A percentile compares a stretch with the other conserved stretches of the same genome.
Conservation (phyloP, 805 yeast genomes). For the Komagataella pastoris region DNA sequence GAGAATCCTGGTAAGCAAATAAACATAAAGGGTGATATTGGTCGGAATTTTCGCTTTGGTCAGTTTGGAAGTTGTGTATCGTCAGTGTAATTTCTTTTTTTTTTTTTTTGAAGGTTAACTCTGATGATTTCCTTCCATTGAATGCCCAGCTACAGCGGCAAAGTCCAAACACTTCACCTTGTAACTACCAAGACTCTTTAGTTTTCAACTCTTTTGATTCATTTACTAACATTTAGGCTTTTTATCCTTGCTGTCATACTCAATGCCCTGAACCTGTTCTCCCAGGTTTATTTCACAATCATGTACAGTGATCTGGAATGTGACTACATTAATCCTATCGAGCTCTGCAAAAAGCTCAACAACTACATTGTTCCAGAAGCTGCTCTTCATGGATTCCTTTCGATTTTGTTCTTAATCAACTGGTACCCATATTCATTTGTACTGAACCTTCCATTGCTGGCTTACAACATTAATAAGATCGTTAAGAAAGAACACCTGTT, state of each 20-base stretch:
- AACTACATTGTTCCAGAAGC: constrained; percentile 87
- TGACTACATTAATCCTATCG: constrained; percentile 96
- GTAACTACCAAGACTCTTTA: no score
- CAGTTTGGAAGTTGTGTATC: not conserved
- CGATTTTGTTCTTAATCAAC: constrained; percentile 60
- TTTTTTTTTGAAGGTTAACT: not conserved
- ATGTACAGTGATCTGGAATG: constrained; percentile 91
- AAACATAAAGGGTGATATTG: not conserved
- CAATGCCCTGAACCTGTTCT: constrained; percentile 78
- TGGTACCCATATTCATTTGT: constrained; percentile 90
- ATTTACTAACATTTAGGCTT: constrained; percentile 21
- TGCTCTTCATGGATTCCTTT: constrained; percentile 58
- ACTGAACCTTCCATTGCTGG: constrained; percentile 71
- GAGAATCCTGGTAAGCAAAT: not conserved
- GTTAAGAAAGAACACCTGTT: constrained; percentile 69
- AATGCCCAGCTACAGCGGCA: not conserved
- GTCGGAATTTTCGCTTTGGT: not conserved
- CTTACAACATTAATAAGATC: constrained; percentile 73
- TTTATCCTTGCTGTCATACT: constrained; percentile 69
- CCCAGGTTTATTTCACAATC: constrained; percentile 91
- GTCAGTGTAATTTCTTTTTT: not conserved
- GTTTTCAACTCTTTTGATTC: not conserved
- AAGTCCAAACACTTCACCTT: not conserved
- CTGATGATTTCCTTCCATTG: not conserved
- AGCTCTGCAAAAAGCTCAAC: constrained; percentile 86